A percentile compares a stretch with the other conserved stretches of the same genome.
phyloP scores from a whole-genome alignment of 495 filamentous ascomycete species.

The Hypoxylon intermedium region DNA sequence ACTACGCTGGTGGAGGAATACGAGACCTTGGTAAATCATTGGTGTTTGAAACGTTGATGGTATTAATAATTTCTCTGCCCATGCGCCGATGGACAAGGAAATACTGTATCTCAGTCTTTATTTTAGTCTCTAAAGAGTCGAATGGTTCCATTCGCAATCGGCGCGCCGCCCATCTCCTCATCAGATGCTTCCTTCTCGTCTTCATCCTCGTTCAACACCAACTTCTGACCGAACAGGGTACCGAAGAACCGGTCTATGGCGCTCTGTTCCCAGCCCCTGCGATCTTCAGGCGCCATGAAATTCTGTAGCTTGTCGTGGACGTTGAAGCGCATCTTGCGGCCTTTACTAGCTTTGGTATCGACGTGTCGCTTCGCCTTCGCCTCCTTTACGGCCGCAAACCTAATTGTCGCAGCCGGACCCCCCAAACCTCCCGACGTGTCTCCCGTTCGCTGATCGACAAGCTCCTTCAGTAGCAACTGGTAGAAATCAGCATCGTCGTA shows the following conservation, averaged over 20 bases:
- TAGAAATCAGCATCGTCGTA: constrained; percentile 97
- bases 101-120: constrained; percentile 10
- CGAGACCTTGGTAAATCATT: constrained; percentile 34
- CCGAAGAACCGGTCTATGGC: constrained; percentile 89
- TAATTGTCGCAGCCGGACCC: constrained; percentile 53
- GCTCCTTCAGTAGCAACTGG: constrained; percentile 77
- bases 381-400: constrained; percentile 74
- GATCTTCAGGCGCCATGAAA: constrained; percentile 94
- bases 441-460: constrained; percentile 82
- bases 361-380: constrained; percentile 82
- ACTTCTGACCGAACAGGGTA: constrained; percentile 81
- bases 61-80: constrained; percentile 9
- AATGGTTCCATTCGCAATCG: constrained; percentile 70
- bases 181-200: constrained; percentile 56
- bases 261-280: constrained; percentile 74
- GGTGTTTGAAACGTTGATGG: constrained; percentile 12
- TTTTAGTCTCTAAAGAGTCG: constrained; percentile 71
- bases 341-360: constrained; percentile 94
- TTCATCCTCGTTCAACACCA: constrained; percentile 74
- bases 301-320: constrained; percentile 98
- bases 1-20: constrained; percentile 26
- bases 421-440: constrained; percentile 58
- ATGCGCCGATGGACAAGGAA: neutral
- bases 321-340: constrained; percentile 87
- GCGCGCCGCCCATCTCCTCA: constrained; percentile 63